A percentile compares a stretch with the other conserved stretches of the same genome.
Conservation (phyloP, 2,329 filamentous ascomycete species). For the Arthrinium phaeospermum region DNA sequence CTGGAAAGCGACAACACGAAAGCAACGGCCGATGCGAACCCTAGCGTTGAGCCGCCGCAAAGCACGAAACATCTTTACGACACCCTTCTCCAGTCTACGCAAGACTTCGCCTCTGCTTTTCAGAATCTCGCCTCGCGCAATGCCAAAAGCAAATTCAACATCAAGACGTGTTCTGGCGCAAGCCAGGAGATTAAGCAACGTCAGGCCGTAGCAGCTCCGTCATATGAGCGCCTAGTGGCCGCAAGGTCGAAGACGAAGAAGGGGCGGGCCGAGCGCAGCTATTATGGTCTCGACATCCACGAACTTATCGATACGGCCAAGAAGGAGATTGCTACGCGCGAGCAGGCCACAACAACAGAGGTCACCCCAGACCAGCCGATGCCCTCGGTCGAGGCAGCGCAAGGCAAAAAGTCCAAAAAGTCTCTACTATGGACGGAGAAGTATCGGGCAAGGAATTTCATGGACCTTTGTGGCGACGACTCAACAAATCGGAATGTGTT, state of each 20-base stretch:
- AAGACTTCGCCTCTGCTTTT: slow-evolving; percentile 30
- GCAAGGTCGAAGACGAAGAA: slow-evolving; percentile 69
- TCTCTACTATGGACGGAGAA: slow-evolving; percentile 93
- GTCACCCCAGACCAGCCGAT: slow-evolving; percentile 43
- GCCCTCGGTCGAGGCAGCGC: slow-evolving; percentile 48
- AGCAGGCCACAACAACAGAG: slow-evolving; percentile 35
- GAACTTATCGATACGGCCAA: slow-evolving; percentile 75
- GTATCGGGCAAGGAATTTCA: slow-evolving; percentile 89
- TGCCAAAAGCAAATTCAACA: slow-evolving; percentile 42
- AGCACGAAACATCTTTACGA: slow-evolving; percentile 23
- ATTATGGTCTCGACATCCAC: slow-evolving; percentile 94
- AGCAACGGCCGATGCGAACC: neutral
- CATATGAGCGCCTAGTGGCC: slow-evolving; percentile 72
- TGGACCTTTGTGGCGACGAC: slow-evolving; percentile 93
- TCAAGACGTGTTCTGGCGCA: slow-evolving; percentile 64
- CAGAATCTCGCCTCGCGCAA: slow-evolving; percentile 30
- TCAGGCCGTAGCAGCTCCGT: slow-evolving; percentile 48
- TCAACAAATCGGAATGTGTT: slow-evolving; percentile 89
- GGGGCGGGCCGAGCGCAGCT: slow-evolving; percentile 74
- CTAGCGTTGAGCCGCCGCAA: neutral
- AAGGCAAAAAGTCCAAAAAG: slow-evolving; percentile 49
- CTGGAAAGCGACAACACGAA: neutral
- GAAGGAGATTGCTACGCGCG: slow-evolving; percentile 56
- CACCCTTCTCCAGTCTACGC: slow-evolving; percentile 30
- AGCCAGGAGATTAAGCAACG: slow-evolving; percentile 62